Evolutionary conservation across 495 filamentous ascomycete genomes (phyloP), one percentile per base, ranked within the genome.

Genomic region (Penicillium crystallinum): DNA sequence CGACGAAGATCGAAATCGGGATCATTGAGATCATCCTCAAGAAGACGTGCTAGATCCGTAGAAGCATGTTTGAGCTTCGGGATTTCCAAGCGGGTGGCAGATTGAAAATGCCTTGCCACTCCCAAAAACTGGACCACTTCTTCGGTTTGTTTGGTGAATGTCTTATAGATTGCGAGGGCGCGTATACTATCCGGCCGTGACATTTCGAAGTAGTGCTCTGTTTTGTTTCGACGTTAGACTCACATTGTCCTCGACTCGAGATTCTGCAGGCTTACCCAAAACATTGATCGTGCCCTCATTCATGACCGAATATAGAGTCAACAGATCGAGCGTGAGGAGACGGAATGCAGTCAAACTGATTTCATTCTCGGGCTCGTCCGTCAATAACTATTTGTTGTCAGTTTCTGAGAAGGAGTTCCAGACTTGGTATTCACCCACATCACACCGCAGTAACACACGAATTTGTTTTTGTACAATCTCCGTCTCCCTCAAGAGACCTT

Each of bases 251-350:
- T 14, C 34, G 14, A n/a, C 14, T 15, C 19, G n/a, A 35, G n/a
- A n/a, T 9, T 6, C 17, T 18, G 23, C 39, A 3, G 8, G 51
- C 80, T 57, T 79, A 93, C 93, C 90, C 46, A 99, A 79, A 52
- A 99, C 89, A 69, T 95, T 99, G 72, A 99, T 97, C 57, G 95
- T 92, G 19, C 87, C 93, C 71, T 97, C 91, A 58, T 99, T 99
- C 77, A 97, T 85, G 31, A 95, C 89, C 55, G 93, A 89, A 69
- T 95, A 99, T 36, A 99, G 76, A 5, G 85, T 87, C 48, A 99
- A 70, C 22, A 99, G 78, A 66, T 99, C 93, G 59, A 93, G 77
- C 9, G 95, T 93, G 35, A 99, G 71, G 62, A 99, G 76, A 54
- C 93, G 80, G 58, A 99, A 99, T n/a, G 93, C 91, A 4, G 88